A percentile compares a stretch with the other conserved stretches of the same genome.
These are phyloP conservation scores for Hydrangea macrophylla DNA, from an alignment of 148 eudicot species.

Conservation along the genomic window DNA sequence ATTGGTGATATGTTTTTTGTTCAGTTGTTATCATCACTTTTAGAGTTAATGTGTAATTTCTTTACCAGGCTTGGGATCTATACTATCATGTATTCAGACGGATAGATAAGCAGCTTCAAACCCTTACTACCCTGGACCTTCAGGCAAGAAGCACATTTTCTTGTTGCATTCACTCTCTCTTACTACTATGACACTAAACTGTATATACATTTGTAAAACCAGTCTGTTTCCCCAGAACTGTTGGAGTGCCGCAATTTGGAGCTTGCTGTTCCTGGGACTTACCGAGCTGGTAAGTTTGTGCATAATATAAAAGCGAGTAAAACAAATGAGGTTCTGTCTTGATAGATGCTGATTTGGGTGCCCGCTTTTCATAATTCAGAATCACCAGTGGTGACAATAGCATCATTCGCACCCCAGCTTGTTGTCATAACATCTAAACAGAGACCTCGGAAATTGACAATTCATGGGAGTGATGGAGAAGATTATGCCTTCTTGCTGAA, in stretches of 20 bases:
- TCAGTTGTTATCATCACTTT: too few species aligned
- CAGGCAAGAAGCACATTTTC: slow-evolving; percentile 50
- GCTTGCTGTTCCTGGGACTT: slow-evolving; percentile 98
- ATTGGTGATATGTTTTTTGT: not conserved
- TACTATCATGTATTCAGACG: slow-evolving; percentile 94
- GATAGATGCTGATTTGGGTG: not conserved
- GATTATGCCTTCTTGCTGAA: slow-evolving; percentile 93
- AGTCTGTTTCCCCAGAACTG: slow-evolving; percentile 96
- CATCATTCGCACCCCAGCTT: slow-evolving; percentile 92
- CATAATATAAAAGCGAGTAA: not conserved
- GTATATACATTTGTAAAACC: slow-evolving; percentile 21
- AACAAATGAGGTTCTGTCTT: not conserved
- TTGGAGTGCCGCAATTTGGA: slow-evolving; percentile 76
- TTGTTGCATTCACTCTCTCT: not conserved
- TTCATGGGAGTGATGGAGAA: slow-evolving; percentile 92
- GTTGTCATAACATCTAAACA: slow-evolving; percentile 94
- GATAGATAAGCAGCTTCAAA: slow-evolving; percentile 90
- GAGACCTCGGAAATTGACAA: slow-evolving; percentile 94
- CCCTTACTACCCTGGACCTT: slow-evolving; percentile 82
- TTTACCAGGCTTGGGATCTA: slow-evolving; percentile 95
- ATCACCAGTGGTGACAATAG: slow-evolving; percentile 83
- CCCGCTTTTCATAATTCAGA: slow-evolving; percentile 36
- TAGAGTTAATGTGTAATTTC: slow-evolving; percentile 12
- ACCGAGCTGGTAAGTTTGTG: slow-evolving; percentile 66
- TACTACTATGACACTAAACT: slow-evolving; percentile 6